Conservation (phyloP, 257 asterid species). For the Echites panduratus region DNA sequence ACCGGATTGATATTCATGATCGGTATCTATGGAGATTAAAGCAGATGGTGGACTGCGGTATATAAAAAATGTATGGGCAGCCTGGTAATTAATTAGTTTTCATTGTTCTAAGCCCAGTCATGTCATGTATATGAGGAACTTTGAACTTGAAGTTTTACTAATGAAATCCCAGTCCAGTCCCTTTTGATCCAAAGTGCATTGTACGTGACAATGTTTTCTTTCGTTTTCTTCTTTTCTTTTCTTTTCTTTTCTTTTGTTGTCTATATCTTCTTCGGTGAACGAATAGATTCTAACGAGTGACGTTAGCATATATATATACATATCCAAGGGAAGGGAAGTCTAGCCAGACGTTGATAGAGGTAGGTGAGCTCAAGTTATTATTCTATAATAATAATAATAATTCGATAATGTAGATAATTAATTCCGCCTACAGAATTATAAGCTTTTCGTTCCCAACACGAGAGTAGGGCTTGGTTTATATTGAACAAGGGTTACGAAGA, state of each 20-base stretch:
- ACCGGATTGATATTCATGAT: no score
- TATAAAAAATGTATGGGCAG: no score
- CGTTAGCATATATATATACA: neutral
- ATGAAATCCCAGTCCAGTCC: neutral
- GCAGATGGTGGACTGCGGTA: no score
- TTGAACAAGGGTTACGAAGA: no score
- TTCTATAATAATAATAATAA: neutral
- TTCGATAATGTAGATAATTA: neutral
- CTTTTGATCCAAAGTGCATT: conserved; percentile 1
- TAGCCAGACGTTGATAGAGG: neutral
- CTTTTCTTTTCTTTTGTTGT: neutral
- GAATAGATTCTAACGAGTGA: neutral
- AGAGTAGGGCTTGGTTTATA: no score
- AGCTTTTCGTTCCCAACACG: no score
- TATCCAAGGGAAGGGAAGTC: no score
- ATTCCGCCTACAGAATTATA: no score
- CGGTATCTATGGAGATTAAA: no score
- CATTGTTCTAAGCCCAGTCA: neutral
- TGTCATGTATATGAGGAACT: neutral
- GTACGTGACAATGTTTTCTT: neutral
- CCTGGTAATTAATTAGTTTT: neutral
- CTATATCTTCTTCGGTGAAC: neutral
- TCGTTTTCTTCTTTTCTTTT: no score
- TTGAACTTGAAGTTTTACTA: no score
- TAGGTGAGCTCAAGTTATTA: neutral